phyloP scores from a whole-genome alignment of 805 yeast genomes.

The Candida anglica region DNA sequence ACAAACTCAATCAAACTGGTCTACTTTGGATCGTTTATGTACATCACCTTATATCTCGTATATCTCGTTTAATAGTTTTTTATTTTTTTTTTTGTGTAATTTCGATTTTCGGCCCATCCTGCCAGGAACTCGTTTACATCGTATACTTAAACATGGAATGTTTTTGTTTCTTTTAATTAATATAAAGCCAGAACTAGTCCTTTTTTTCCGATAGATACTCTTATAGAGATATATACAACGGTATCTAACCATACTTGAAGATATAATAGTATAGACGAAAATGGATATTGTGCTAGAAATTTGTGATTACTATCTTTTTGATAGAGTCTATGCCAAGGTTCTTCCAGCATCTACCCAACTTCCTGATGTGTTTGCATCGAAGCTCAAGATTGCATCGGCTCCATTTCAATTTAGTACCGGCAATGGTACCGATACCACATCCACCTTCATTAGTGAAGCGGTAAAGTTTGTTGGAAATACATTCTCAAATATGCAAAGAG shows the following conservation, averaged over 20 bases:
- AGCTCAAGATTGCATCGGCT: slow-evolving; percentile 11
- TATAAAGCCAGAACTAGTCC: too few species aligned
- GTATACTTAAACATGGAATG: too few species aligned
- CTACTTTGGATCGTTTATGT: too few species aligned
- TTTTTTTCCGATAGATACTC: too few species aligned
- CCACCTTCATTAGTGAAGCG: slow-evolving; percentile 9
- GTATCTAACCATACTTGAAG: too few species aligned
- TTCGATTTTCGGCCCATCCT: slow-evolving; percentile 3
- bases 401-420: slow-evolving; percentile 6
- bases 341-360: slow-evolving; percentile 45
- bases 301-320: slow-evolving; percentile 69
- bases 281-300: slow-evolving; percentile 94
- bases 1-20: too few species aligned
- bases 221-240: too few species aligned
- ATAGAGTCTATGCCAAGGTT: slow-evolving; percentile 64
- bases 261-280: too few species aligned
- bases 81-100: slow-evolving; percentile 2
- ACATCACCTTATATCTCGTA: too few species aligned
- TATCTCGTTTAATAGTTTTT: too few species aligned
- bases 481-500: slow-evolving; percentile 21
- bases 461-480: slow-evolving; percentile 10
- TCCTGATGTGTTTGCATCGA: slow-evolving; percentile 33
- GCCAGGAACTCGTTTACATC: too few species aligned
- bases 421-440: slow-evolving; percentile 7
- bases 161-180: too few species aligned